Conservation (phyloP, 2,329 filamentous ascomycete genomes). For the Alternaria ventricosa region DNA sequence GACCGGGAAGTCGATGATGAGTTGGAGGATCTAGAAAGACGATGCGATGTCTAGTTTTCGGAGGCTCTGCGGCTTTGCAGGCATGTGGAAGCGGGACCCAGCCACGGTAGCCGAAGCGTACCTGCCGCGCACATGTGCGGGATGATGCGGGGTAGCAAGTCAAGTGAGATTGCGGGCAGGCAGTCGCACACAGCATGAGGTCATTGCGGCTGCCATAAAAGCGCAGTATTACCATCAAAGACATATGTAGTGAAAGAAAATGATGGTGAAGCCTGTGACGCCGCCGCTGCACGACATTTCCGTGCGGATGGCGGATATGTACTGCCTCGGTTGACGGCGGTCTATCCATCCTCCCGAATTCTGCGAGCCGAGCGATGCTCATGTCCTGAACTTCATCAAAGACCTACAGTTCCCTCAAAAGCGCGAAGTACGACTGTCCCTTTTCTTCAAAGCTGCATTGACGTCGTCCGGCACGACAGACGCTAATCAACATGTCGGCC, state of each 20-base stretch:
- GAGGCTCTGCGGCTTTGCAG: neutral
- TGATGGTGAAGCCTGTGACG: neutral
- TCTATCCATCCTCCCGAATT: slow-evolving; percentile 33
- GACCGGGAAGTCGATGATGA: neutral
- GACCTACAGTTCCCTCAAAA: slow-evolving; percentile 26
- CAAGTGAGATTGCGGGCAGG: neutral
- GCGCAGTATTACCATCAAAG: neutral
- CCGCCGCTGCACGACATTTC: neutral
- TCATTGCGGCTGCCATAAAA: neutral
- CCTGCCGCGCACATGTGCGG: slow-evolving; percentile 4
- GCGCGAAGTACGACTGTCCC: slow-evolving; percentile 45
- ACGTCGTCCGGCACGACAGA: slow-evolving; percentile 39
- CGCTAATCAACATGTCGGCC: slow-evolving; percentile 52
- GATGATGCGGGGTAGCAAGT: slow-evolving; percentile 18
- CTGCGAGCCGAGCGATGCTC: slow-evolving; percentile 33
- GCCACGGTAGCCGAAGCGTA: slow-evolving; percentile 9
- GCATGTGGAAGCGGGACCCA: neutral
- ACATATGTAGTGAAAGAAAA: neutral
- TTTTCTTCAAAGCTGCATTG: slow-evolving; percentile 39
- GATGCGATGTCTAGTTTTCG: neutral
- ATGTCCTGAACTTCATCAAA: slow-evolving; percentile 28
- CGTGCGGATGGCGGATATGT: slow-evolving; percentile 3
- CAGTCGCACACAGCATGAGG: neutral
- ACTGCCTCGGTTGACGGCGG: slow-evolving; percentile 43
- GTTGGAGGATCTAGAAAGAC: neutral